Evolutionary conservation across 805 yeast species (phyloP), one percentile per base, ranked within the genome.

Genomic region (Candida parachauliodes): DNA sequence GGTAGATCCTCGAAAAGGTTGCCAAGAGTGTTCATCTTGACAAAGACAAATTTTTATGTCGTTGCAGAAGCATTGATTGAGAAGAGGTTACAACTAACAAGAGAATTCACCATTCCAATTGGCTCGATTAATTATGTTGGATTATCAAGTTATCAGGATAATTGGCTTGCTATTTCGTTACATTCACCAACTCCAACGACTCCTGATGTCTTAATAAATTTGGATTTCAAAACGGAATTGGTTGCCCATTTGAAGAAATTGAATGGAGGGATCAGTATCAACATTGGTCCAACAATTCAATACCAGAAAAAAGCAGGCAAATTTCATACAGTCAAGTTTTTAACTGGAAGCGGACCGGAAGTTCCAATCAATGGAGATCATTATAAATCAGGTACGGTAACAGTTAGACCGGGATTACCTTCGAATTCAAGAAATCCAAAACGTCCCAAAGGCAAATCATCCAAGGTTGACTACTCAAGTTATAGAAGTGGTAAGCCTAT

Each of bases 221-320:
- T 88, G 41, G 76, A 76, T 40, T 85, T 93, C 67, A 93, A 93
- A 63, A 93, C 98, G 0, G 98, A 93, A 56, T 65, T 93, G 37
- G 65, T 85, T 1, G 80, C 95, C 0, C 84, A 83, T 33, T 61
- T 89, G 55, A 83, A 79, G 54, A 74, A 74, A 43, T 44, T 81
- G 35, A 78, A 80, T 49, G 71, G 72, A 11, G 71, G 75, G 0
- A 62, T 88, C 33, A 68, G 72, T 2, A 73, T 93, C 32, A 73
- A 71, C 29, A 74, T 93, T 45, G 89, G 83, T 2, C 75, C 84
- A 3, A 74, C 84, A 0, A 75, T 93, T 41, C 75, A 77, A 44
- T 93, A 93, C 61, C 86, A 83, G 62, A 93, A 91, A 73, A 93
- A 93, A 58, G 88, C 96, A 1, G 95, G 95, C 2, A 77, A 77